Percentiles rank a stretch among this genome's conserved stretches.
These are phyloP conservation scores for Arachis stenosperma DNA, from an alignment of 306 rosid species.

Conservation along the genomic window DNA sequence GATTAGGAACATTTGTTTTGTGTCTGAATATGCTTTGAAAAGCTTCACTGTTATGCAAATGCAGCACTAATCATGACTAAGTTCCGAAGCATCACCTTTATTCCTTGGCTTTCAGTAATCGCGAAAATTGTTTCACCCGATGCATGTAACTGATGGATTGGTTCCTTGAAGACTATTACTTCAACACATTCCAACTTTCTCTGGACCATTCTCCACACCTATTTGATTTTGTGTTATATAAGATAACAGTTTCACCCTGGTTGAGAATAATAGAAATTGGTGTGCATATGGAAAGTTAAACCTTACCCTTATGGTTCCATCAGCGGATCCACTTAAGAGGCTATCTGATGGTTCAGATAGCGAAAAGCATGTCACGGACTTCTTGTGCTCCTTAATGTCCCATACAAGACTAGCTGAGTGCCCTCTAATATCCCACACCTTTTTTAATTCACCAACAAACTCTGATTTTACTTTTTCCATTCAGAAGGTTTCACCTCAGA, in stretches of 20 bases:
- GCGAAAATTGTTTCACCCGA: constrained; percentile 56
- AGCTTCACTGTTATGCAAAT: constrained; percentile 1
- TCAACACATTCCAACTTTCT: constrained; percentile 72
- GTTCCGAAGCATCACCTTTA: constrained; percentile 62
- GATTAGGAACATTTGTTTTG: background rate
- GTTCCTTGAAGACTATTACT: constrained; percentile 64
- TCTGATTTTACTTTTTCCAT: constrained; percentile 19
- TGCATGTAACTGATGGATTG: constrained; percentile 56
- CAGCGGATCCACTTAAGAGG: constrained; percentile 77
- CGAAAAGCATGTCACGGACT: constrained; percentile 75
- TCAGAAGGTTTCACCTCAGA: constrained; percentile 24
- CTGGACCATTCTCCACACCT: constrained; percentile 78
- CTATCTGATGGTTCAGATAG: constrained; percentile 61
- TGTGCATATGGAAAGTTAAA: constrained; percentile 18
- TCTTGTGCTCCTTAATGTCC: constrained; percentile 74
- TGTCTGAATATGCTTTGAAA: constrained; percentile 20
- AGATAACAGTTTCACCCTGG: constrained; percentile 28
- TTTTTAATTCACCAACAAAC: constrained; percentile 35
- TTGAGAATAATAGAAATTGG: constrained; percentile 35
- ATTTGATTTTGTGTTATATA: constrained; percentile 36
- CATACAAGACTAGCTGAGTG: constrained; percentile 71
- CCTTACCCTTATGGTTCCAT: constrained; percentile 82
- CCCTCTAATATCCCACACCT: constrained; percentile 84
- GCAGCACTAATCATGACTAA: constrained; percentile 27
- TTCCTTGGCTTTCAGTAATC: constrained; percentile 52